These are phyloP conservation scores for Colletotrichum caudatum DNA, from an alignment of 2,329 filamentous ascomycete species.

Conservation along the genomic window DNA sequence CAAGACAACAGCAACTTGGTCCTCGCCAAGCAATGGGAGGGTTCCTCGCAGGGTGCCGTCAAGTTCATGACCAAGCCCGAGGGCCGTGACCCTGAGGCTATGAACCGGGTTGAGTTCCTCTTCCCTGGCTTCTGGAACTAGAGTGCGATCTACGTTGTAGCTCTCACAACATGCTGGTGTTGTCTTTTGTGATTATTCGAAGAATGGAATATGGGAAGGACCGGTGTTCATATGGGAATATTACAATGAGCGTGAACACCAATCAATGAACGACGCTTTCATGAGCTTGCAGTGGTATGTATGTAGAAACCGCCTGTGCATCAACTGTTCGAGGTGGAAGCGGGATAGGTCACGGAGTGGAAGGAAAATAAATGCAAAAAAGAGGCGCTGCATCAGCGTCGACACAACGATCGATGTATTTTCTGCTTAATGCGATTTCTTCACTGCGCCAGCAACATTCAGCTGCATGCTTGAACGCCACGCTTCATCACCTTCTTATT, in stretches of 20 bases:
- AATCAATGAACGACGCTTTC: constrained; percentile 3
- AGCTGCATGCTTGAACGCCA: neutral
- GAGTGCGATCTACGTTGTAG: neutral
- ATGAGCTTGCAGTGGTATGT: constrained; percentile 12
- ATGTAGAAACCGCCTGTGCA: constrained; percentile 11
- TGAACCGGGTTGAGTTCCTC: constrained; percentile 85
- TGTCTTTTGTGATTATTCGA: neutral
- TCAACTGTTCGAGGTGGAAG: constrained; percentile 22
- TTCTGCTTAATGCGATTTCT: constrained; percentile 8
- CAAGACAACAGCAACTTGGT: constrained; percentile 82
- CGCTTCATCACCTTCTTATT: neutral
- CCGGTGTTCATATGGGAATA: constrained; percentile 25
- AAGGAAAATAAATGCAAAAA: neutral
- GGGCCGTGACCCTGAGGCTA: constrained; percentile 78
- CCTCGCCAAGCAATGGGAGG: constrained; percentile 83
- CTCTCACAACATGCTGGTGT: neutral
- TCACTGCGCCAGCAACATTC: constrained; percentile 1
- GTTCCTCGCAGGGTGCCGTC: constrained; percentile 80
- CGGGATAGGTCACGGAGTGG: neutral
- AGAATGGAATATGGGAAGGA: neutral
- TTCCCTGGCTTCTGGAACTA: constrained; percentile 82
- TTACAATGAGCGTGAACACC: constrained; percentile 15
- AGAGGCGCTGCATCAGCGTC: neutral
- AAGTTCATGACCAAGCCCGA: constrained; percentile 84
- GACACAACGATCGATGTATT: neutral